Percentiles rank a stretch among this genome's conserved stretches.
Evolutionary conservation across 495 filamentous ascomycete species (phyloP).

Genomic region (Chlorociboria aeruginascens): DNA sequence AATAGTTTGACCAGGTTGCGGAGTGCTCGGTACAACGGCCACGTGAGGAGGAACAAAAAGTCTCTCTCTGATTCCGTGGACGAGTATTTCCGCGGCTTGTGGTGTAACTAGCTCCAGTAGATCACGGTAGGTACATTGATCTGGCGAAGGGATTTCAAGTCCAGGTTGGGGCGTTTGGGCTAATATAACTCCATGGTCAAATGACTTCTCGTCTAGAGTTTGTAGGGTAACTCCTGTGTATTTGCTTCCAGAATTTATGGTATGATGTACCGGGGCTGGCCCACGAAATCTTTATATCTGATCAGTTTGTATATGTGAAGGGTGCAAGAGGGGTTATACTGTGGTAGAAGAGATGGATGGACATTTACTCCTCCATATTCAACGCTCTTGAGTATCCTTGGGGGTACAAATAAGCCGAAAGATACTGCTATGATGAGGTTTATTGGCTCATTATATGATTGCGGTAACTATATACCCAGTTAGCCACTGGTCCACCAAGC

Average conservation of each 20-base stretch:
- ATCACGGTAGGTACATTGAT: constrained; percentile 18
- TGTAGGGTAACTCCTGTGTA: constrained; percentile 62
- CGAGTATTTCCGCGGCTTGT: constrained; percentile 47
- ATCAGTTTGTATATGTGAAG: background rate
- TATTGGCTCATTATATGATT: constrained; percentile 35
- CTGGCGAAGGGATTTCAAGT: constrained; percentile 29
- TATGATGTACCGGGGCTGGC: constrained; percentile 49
- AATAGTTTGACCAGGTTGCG: background rate
- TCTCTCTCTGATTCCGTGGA: constrained; percentile 42
- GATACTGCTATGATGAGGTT: constrained; percentile 93
- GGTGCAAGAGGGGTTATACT: constrained; percentile 36
- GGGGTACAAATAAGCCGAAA: constrained; percentile 82
- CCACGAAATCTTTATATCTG: constrained; percentile 47
- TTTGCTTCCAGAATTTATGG: constrained; percentile 38
- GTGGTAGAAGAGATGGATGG: constrained; percentile 86
- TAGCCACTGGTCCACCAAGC: background rate
- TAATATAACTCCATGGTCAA: constrained; percentile 70
- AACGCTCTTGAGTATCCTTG: constrained; percentile 51
- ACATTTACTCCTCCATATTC: constrained; percentile 86
- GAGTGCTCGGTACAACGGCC: constrained; percentile 8
- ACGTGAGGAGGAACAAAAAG: constrained; percentile 53
- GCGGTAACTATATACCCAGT: constrained; percentile 38
- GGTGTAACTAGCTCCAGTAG: constrained; percentile 32
- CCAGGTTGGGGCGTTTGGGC: constrained; percentile 39
- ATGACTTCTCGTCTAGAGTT: constrained; percentile 59